Conservation (phyloP, 192 early-diverging fungal genomes). For the Glomus cerebriforme region DNA sequence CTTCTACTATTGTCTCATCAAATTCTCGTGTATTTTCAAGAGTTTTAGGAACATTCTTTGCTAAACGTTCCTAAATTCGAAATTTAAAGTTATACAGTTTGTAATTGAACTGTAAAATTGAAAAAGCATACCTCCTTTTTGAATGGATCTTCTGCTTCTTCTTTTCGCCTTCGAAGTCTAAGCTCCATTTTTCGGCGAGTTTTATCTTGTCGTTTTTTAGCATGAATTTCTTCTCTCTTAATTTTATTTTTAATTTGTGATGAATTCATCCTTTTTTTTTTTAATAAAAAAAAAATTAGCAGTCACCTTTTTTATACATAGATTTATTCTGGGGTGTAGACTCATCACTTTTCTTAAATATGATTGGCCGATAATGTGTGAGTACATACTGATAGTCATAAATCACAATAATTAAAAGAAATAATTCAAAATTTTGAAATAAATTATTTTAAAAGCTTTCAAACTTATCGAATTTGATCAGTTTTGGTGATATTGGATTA, state of each 20-base stretch:
- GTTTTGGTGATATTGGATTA: no score
- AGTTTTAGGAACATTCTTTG: slow-evolving; percentile 88
- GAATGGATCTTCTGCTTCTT: slow-evolving; percentile 26
- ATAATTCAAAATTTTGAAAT: no score
- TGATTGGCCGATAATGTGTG: no score
- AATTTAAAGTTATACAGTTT: background rate
- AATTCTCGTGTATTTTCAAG: slow-evolving; percentile 90
- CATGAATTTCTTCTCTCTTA: slow-evolving; percentile 28
- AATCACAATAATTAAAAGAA: no score
- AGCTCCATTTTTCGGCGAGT: slow-evolving; percentile 8
- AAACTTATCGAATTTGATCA: no score
- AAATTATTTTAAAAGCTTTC: no score
- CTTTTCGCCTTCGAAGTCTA: slow-evolving; percentile 17
- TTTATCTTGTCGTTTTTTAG: slow-evolving; percentile 13
- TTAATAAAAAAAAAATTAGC: background rate
- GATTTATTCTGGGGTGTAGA: no score
- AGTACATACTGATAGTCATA: no score
- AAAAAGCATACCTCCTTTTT: slow-evolving; percentile 10
- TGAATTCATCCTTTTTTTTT: background rate
- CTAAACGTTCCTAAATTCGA: slow-evolving; percentile 67
- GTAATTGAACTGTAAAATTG: background rate
- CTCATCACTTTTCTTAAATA: no score
- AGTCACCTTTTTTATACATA: no score
- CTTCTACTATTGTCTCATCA: slow-evolving; percentile 87
- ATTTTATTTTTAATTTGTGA: slow-evolving; percentile 35